Evolutionary conservation across 192 early-diverging fungal species (phyloP), one percentile per base, ranked within the genome.

Genomic region (Allomyces macrogynus): DNA sequence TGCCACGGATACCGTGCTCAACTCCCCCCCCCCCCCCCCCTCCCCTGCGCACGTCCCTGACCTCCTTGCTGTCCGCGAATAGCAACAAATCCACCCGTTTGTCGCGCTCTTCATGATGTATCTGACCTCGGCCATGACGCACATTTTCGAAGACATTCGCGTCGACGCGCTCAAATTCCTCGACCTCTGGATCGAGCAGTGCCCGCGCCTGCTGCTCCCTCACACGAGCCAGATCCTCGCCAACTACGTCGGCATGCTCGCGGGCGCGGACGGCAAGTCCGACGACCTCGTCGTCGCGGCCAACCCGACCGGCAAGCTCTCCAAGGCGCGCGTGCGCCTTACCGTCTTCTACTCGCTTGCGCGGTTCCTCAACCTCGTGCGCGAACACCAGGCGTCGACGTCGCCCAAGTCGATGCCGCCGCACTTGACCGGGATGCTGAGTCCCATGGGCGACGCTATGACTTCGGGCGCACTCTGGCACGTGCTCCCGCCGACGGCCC

Each of bases 91-190:
- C 23, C 77, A 80, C 62, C 88, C 91, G 24, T 94, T 94, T 72
- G 68, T 89, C 63, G 77, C 89, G 4, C 71, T 91, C 27, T 75
- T 89, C 24, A 78, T 89, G 61, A 84, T 87, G 4, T 91, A 86
- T 64, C 86, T 84, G 5, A 90, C 86, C 72, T 88, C 90, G 16
- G 89, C 84, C 22, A 89, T 92, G 82, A 91, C 90, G 8, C 90
- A 92, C 71, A 92, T 94, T 27, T 74, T 82, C 62, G 89, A 92
- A 64, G 89, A 90, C 69, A 81, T 94, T 64, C 75, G 90, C n/a
- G 70, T 80, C 12, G 90, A 91, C 69, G 87, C 87, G 0, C 76
- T 91, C 26, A 79, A 80, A 68, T 83, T 90, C 65, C 78, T 94
- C 72, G 82, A 88, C 67, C 63, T 86, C 24, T 88, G 87, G 81